Evolutionary conservation across 2,329 filamentous ascomycete genomes (phyloP).

Genomic region (Diaporthe sp.): DNA sequence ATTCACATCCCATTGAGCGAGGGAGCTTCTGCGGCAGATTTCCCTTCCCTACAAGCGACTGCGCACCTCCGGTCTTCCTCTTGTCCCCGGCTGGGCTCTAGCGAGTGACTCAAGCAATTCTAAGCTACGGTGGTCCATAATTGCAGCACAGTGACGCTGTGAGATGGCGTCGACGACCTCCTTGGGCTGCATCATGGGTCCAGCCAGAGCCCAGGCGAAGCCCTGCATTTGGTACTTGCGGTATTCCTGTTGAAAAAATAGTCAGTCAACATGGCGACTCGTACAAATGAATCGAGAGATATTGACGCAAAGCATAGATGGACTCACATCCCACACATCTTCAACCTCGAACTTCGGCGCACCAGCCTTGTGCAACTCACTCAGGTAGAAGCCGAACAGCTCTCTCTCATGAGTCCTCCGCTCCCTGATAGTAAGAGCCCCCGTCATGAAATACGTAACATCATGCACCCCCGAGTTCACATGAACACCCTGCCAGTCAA

Average conservation of each 20-base stretch:
- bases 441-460: slow-evolving; percentile 57
- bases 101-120: slow-evolving; percentile 48
- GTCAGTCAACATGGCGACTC: not conserved
- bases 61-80: not conserved
- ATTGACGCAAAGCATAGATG: no score
- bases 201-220: slow-evolving; percentile 53
- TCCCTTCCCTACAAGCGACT: slow-evolving; percentile 7
- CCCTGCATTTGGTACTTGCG: slow-evolving; percentile 51
- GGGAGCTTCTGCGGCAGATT: not conserved
- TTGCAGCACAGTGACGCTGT: slow-evolving; percentile 50
- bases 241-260: slow-evolving; percentile 46
- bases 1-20: no score
- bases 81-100: not conserved
- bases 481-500: slow-evolving; percentile 59
- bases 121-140: slow-evolving; percentile 52
- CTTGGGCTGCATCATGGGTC: slow-evolving; percentile 53
- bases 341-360: slow-evolving; percentile 49
- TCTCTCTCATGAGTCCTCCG: slow-evolving; percentile 57
- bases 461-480: slow-evolving; percentile 60
- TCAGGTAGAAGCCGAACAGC: slow-evolving; percentile 54
- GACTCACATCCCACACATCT: slow-evolving; percentile 45
- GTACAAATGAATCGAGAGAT: no score
- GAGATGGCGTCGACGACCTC: slow-evolving; percentile 52
- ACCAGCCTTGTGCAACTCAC: slow-evolving; percentile 49
- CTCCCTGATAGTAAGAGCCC: slow-evolving; percentile 55